These are phyloP conservation scores for Camellia granthamiana DNA, from an alignment of 148 eudicot genomes.

Conservation along the genomic window DNA sequence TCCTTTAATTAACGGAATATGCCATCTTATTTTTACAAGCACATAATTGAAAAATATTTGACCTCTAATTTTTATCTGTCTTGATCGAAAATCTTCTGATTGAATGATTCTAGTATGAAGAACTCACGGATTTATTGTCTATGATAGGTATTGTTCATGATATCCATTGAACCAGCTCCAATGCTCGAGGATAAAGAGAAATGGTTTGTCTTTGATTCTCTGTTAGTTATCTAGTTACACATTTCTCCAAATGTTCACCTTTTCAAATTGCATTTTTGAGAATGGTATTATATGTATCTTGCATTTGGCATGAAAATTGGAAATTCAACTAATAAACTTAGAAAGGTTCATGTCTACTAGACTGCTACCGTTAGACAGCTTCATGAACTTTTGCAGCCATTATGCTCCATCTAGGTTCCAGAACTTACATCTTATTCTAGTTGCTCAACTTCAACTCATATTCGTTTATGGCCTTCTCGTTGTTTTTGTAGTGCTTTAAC, in stretches of 20 bases:
- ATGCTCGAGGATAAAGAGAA: constrained; percentile 99
- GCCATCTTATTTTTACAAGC: constrained; percentile 5
- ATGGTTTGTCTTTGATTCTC: constrained; percentile 52
- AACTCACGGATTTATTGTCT: constrained; percentile 11
- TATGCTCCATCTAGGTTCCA: background rate
- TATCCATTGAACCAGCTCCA: constrained; percentile 97
- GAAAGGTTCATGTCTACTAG: background rate
- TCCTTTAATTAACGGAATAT: background rate
- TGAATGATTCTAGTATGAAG: constrained; percentile 6
- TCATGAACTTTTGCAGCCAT: background rate
- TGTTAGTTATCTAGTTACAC: background rate
- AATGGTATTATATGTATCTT: background rate
- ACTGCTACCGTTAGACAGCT: background rate
- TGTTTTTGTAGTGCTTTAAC: background rate
- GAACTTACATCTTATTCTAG: background rate
- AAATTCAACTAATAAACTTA: background rate
- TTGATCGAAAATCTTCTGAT: background rate
- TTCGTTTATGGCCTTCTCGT: background rate
- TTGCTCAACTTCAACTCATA: background rate
- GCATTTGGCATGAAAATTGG: background rate
- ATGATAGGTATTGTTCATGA: constrained; percentile 90
- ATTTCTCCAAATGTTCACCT: background rate
- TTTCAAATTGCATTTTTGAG: background rate
- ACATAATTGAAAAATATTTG: background rate
- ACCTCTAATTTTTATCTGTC: background rate